A percentile compares a stretch with the other conserved stretches of the same genome.
Conservation (phyloP, 805 yeast genomes). For the Priceomyces fermenticarens region DNA sequence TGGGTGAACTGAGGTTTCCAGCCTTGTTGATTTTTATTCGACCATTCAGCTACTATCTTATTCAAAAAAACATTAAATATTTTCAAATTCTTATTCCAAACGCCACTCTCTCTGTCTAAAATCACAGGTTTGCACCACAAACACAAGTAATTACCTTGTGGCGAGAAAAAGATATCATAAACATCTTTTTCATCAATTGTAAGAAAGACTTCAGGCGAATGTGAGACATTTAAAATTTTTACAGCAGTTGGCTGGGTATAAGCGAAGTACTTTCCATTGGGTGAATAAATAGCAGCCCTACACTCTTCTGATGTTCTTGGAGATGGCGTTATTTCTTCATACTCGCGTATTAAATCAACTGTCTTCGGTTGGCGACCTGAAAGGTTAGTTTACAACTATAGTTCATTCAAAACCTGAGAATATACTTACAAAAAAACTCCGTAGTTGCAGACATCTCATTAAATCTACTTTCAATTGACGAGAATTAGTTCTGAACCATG, state of each 20-base stretch:
- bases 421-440: slow-evolving; percentile 37
- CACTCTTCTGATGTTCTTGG: slow-evolving; percentile 46
- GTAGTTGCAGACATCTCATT: slow-evolving; percentile 32
- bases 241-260: slow-evolving; percentile 67
- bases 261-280: slow-evolving; percentile 67
- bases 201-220: slow-evolving; percentile 39
- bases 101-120: slow-evolving; percentile 61
- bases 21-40: slow-evolving; percentile 79
- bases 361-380: slow-evolving; percentile 56
- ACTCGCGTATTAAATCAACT: slow-evolving; percentile 49
- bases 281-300: slow-evolving; percentile 63
- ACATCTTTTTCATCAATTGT: slow-evolving; percentile 61
- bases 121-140: slow-evolving; percentile 89
- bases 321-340: slow-evolving; percentile 31
- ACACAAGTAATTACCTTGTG: slow-evolving; percentile 74
- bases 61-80: slow-evolving; percentile 59
- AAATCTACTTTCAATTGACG: not conserved
- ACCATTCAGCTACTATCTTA: slow-evolving; percentile 55
- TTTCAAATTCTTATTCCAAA: slow-evolving; percentile 75
- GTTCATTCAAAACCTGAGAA: not conserved
- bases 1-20: slow-evolving; percentile 91
- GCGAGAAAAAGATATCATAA: slow-evolving; percentile 84
- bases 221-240: slow-evolving; percentile 52
- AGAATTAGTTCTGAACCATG: too few species aligned
- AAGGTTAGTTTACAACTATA: slow-evolving; percentile 4